These are phyloP conservation scores for Diaporthe vaccinii DNA, from an alignment of 2,329 filamentous ascomycete species.

Conservation along the genomic window DNA sequence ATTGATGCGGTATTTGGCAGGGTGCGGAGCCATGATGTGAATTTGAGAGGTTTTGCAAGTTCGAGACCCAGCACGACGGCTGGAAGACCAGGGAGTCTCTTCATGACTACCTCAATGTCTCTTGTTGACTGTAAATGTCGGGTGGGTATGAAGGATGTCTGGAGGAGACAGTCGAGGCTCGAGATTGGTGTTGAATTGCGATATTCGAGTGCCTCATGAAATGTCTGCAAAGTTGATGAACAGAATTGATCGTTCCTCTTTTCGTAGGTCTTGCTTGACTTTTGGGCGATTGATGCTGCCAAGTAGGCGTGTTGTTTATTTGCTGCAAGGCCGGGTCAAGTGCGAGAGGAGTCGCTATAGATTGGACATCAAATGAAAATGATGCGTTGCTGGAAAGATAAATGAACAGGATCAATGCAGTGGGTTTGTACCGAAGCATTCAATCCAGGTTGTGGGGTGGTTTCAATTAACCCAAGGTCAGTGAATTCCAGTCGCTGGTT, in stretches of 20 bases:
- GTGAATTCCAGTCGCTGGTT: slow-evolving; percentile 13
- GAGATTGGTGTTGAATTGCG: background rate
- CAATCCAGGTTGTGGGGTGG: background rate
- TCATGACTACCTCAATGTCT: background rate
- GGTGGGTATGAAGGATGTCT: background rate
- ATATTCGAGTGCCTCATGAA: background rate
- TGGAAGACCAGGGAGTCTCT: background rate
- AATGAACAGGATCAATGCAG: background rate
- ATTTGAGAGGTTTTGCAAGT: background rate
- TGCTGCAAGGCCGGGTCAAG: background rate
- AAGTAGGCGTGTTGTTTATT: background rate
- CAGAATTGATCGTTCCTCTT: accelerated
- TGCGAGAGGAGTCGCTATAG: background rate
- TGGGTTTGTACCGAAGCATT: background rate
- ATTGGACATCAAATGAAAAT: background rate
- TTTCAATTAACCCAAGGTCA: background rate
- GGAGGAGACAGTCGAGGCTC: background rate
- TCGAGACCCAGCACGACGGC: background rate
- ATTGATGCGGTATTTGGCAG: background rate
- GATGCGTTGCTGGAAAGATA: accelerated
- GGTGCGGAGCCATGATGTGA: background rate
- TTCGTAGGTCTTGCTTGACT: background rate
- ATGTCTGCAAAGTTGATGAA: no score
- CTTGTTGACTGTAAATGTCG: background rate
- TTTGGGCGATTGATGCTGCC: background rate